Base-by-base conservation (phyloP, 169 alveolate species). In the Plasmodium gonderi region DNA sequence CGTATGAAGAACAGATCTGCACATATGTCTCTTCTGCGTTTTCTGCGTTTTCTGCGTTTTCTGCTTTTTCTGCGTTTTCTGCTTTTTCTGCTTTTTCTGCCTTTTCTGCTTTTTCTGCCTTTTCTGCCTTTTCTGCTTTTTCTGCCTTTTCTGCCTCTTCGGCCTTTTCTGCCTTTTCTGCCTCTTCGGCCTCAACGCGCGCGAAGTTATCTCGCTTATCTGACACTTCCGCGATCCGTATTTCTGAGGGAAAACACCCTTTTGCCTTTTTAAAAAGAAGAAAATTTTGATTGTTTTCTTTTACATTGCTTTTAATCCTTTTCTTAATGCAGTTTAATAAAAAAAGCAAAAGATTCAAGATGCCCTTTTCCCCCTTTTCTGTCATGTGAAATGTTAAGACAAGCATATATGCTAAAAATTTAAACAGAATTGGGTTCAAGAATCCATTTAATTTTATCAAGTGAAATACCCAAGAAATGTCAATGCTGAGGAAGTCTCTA, bases 401-500 rank as follows among this genome's bases (percentile, higher is more conserved):
- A 17, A 82, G 49, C 33, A 82, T 20, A 17, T 31, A 49, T 45
- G 38, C 23, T 14, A 82, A 33, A 38, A 82, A 14, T 7, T 47
- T 82, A 11, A 82, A 14, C n/a, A 82, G 7, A 47, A 26, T 29
- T 0, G 44, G 36, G 42, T 17, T 9, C 12, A 11, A 29, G 40
- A 14, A 31, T 54, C 23, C 81, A 14, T 82, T 69, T 69, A 54
- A 44, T 31, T n/a, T 29, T 17, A 82, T 69, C 44, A 82, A 5
- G 7, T 72, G 9, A 40, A 26, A 72, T 31, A 82, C 8, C 92
- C 92, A 82, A 0, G 92, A 68, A 1, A 40, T 23, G 33, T 82
- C 83, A 45, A 82, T 5, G 17, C 7, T 47, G 36, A 44, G 26
- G 54, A 68, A 67, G 17, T 9, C 51, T 17, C n/a, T 44, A 47